Evolutionary conservation across 2,329 filamentous ascomycete species (phyloP).

Genomic region (Cladophialophora immunda): DNA sequence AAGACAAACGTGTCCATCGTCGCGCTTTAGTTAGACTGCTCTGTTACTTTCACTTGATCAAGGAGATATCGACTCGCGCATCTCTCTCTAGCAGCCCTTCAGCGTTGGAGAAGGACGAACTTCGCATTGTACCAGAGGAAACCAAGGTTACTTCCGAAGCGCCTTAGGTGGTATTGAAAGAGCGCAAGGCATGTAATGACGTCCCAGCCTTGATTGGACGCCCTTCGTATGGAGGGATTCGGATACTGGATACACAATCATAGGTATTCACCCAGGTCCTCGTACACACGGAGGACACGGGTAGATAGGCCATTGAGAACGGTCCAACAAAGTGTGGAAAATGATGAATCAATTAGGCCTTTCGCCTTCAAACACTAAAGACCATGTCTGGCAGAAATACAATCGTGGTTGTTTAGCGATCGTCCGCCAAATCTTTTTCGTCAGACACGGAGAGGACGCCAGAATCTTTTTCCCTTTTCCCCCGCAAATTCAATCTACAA

Average conservation of each 20-base stretch:
- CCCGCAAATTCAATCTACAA: background rate
- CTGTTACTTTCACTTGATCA: background rate
- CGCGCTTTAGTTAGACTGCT: background rate
- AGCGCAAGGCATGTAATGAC: background rate
- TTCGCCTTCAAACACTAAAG: background rate
- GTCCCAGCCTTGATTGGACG: background rate
- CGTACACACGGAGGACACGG: background rate
- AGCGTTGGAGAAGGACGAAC: background rate
- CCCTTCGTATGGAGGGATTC: background rate
- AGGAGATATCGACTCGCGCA: background rate
- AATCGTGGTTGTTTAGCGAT: background rate
- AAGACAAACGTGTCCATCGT: constrained; percentile 40
- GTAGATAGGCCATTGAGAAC: too few relatives aligned
- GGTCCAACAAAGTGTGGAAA: too few relatives aligned
- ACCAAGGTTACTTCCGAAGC: background rate
- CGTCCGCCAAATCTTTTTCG: background rate
- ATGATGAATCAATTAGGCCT: too few relatives aligned
- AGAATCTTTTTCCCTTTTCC: background rate
- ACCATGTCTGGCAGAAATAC: background rate
- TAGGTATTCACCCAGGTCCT: background rate
- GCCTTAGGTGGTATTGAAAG: background rate
- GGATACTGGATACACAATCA: background rate
- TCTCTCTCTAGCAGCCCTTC: background rate
- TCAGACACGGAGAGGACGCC: background rate
- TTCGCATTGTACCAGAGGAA: background rate